Base-by-base conservation (phyloP, 2,329 filamentous ascomycete species). In the Beauveria australis region DNA sequence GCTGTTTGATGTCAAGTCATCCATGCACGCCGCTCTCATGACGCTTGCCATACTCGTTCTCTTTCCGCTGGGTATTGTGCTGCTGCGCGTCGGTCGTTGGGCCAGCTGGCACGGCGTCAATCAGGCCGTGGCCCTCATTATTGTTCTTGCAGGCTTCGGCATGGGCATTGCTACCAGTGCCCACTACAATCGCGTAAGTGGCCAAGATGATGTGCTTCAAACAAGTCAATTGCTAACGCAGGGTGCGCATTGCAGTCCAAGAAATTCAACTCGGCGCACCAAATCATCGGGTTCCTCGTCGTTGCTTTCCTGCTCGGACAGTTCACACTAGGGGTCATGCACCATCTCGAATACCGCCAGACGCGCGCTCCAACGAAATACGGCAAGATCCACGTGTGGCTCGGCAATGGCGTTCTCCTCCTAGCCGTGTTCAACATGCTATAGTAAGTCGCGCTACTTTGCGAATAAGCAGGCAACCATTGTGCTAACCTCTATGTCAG, bases 251-350 rank as follows among this genome's bases (percentile, higher is more conserved):
- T 24, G 9, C 43, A 84, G 80, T 81, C 82, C 19, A 80, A 78
- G 54, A 71, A 72, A 10, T 82, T 84, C 70, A 76, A 76, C 49
- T 76, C 77, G 1, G 71, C 76, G 9, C 85, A 87, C 66, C 84
- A 87, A 66, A 75, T 87, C 54, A 72, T 88, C 61, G 85, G 85
- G 9, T 74, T 84, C 61, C 67, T 86, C 18, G 72, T 85, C 44
- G 73, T 83, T 51, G 71, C 77, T 48, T 75, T 80, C 54, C 70
- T 85, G 56, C 68, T 87, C 18, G 72, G 67, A 5, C 82, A 86
- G 65, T 79, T 84, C 62, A 69, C 73, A 1, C 68, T 87, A 16
- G 84, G 84, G 30, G 74, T 81, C 63, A 64, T 84, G 60, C 81
- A 86, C 64, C 84, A 86, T 66, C 73, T 76, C 52, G 74, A 79